Evolutionary conservation across 306 rosid species (phyloP).

Genomic region (Sindora glabra): DNA sequence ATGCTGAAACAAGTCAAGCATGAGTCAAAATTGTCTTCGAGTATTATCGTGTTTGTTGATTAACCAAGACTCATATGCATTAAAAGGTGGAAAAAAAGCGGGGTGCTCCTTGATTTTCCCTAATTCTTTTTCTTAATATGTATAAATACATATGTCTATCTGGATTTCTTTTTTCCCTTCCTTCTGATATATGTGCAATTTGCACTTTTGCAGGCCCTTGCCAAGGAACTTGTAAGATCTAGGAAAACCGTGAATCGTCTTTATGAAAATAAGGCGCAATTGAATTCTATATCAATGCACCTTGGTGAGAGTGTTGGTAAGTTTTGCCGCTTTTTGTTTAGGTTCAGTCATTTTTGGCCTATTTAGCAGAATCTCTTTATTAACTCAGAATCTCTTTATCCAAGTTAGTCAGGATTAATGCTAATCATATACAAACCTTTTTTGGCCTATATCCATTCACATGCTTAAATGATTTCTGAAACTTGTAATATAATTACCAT

Average conservation of each 20-base stretch:
- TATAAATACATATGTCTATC: not conserved
- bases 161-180: not conserved
- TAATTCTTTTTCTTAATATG: too few relatives aligned
- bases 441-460: too few relatives aligned
- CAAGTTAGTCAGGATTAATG: not conserved
- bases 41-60: not conserved
- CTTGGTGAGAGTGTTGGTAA: slow-evolving; percentile 99
- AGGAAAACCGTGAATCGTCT: slow-evolving; percentile 88
- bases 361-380: too few relatives aligned
- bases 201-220: slow-evolving; percentile 80
- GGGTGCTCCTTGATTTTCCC: too few relatives aligned
- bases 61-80: not conserved
- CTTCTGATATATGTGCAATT: slow-evolving; percentile 12
- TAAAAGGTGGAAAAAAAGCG: too few relatives aligned
- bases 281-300: slow-evolving; percentile 98
- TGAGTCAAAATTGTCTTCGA: not conserved
- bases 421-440: too few relatives aligned
- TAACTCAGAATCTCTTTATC: not conserved
- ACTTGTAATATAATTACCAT: too few relatives aligned
- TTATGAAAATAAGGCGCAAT: slow-evolving; percentile 84
- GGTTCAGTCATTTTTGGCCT: not conserved
- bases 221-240: slow-evolving; percentile 82
- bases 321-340: slow-evolving; percentile 11
- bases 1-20: not conserved
- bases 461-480: too few relatives aligned